These are phyloP conservation scores for Austroboletus novae-zelandiae DNA, from an alignment of 1,284 basidiomycete genomes.

Conservation along the genomic window DNA sequence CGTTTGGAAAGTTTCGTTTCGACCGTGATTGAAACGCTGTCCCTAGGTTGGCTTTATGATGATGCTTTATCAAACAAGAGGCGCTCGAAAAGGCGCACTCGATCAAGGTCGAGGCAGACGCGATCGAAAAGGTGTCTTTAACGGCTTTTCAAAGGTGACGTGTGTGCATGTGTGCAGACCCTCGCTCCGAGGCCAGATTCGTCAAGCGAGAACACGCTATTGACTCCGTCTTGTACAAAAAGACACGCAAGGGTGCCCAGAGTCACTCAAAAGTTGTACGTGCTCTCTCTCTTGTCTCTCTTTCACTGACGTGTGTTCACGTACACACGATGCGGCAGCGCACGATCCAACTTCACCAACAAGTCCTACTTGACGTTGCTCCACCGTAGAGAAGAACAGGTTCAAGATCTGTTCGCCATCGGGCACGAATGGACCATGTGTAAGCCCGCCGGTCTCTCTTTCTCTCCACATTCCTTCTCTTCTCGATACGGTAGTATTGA, in stretches of 20 bases:
- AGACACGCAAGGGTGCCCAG: conserved; percentile 92
- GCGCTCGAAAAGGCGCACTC: conserved; percentile 96
- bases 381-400: conserved; percentile 88
- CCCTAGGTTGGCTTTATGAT: conserved; percentile 83
- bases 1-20: no score
- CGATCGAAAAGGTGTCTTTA: conserved; percentile 98
- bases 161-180: not conserved
- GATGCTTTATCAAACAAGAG: conserved; percentile 98
- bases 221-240: conserved; percentile 88
- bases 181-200: conserved; percentile 73
- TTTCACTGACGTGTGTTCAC: no score
- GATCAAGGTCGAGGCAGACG: conserved; percentile 93
- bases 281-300: no score
- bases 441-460: no score
- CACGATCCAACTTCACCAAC: conserved; percentile 95
- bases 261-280: conserved; percentile 92
- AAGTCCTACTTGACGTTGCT: conserved; percentile 91
- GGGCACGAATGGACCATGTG: conserved; percentile 62
- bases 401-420: conserved; percentile 85
- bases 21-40: conserved; percentile 3
- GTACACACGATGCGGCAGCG: conserved; percentile 51
- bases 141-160: not conserved
- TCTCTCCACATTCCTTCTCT: no score
- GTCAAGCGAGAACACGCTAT: conserved; percentile 94
- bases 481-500: no score